Conservation (phyloP, 192 early-diverging fungal genomes). For the Umbelopsis isabellina region DNA sequence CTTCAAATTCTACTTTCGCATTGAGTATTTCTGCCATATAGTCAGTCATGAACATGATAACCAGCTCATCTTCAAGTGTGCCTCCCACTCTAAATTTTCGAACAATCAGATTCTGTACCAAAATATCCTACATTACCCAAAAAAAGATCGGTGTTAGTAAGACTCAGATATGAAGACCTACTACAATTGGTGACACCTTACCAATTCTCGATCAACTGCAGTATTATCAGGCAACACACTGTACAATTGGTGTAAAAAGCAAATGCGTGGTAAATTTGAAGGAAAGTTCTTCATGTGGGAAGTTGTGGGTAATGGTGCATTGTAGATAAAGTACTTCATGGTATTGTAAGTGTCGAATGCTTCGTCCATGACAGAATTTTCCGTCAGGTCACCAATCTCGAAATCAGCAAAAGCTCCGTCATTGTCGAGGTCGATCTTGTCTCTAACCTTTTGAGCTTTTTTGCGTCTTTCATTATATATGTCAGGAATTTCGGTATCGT, state of each 20-base stretch:
- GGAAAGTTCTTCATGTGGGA: not conserved
- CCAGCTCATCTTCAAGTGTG: slow-evolving; percentile 48
- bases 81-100: slow-evolving; percentile 49
- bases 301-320: not conserved
- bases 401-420: not conserved
- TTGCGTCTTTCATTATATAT: not conserved
- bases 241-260: slow-evolving; percentile 53
- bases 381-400: not conserved
- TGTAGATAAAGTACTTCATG: slow-evolving; percentile 7
- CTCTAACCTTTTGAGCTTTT: not conserved
- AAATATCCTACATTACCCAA: slow-evolving; percentile 29
- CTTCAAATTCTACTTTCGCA: slow-evolving; percentile 41
- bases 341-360: slow-evolving; percentile 12
- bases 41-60: slow-evolving; percentile 44
- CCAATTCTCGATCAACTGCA: slow-evolving; percentile 46
- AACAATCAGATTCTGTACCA: slow-evolving; percentile 36
- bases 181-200: slow-evolving; percentile 23
- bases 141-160: not conserved
- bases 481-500: not conserved
- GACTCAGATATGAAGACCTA: not conserved
- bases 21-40: slow-evolving; percentile 40
- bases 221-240: slow-evolving; percentile 45
- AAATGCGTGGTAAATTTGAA: slow-evolving; percentile 29
- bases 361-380: not conserved
- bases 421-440: not conserved